Evolutionary conservation across 768 basidiomycete genomes (phyloP).

Genomic region (Rhizopogon roseolus): DNA sequence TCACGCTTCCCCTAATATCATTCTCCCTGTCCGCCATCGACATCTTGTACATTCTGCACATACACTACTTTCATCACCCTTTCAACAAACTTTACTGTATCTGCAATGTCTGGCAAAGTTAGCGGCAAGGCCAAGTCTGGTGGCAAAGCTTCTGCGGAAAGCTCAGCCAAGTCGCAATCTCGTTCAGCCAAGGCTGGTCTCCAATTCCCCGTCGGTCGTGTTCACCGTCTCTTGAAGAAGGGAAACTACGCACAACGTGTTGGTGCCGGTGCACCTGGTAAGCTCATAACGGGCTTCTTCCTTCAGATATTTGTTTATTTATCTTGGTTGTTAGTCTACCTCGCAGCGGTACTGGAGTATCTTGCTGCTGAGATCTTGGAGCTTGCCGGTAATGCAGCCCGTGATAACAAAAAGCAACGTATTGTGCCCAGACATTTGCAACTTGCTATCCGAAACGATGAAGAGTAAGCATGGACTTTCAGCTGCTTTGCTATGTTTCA

Average conservation of each 20-base stretch:
- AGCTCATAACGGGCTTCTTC: conserved; percentile 1
- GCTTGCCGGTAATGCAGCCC: conserved; percentile 52
- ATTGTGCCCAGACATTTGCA: conserved; percentile 64
- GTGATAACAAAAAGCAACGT: conserved; percentile 56
- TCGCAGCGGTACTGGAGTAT: conserved; percentile 58
- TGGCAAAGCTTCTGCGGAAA: conserved; percentile 48
- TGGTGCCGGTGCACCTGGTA: conserved; percentile 48
- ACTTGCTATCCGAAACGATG: conserved; percentile 61
- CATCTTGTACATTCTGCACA: neutral
- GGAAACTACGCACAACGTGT: conserved; percentile 57
- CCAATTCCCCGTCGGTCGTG: conserved; percentile 56
- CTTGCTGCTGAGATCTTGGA: conserved; percentile 62
- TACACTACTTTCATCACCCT: neutral
- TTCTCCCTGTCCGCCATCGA: conserved; percentile 2
- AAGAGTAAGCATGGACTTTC: conserved; percentile 31
- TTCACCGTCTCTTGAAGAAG: conserved; percentile 53
- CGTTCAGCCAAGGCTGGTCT: conserved; percentile 38
- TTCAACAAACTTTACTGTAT: conserved; percentile 1
- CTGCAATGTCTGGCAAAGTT: conserved; percentile 34
- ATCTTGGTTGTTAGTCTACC: conserved; percentile 37
- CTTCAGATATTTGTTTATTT: neutral
- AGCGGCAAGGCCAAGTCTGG: conserved; percentile 62
- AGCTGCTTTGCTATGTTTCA: neutral
- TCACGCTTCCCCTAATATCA: conserved; percentile 6
- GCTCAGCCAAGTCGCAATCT: conserved; percentile 26